These are phyloP conservation scores for Mimosa pudica DNA, from an alignment of 306 rosid species.

Conservation along the genomic window DNA sequence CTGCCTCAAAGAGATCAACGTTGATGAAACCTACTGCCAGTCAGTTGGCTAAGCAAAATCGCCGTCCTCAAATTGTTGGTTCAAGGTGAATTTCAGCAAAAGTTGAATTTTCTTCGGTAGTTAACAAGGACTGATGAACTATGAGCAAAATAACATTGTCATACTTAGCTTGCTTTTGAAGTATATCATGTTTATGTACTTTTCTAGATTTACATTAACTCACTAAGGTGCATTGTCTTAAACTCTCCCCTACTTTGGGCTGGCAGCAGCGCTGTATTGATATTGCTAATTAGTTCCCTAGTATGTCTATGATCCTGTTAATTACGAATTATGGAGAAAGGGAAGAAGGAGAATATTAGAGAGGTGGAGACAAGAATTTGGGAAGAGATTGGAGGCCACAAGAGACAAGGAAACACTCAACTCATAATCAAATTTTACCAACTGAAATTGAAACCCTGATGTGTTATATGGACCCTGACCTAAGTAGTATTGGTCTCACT, in stretches of 20 bases:
- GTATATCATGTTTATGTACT: slow-evolving; percentile 22
- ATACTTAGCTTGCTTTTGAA: slow-evolving; percentile 29
- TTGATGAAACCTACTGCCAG: slow-evolving; percentile 96
- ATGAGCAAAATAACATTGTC: slow-evolving; percentile 9
- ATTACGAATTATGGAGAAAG: too few species aligned
- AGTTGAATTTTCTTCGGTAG: slow-evolving; percentile 17
- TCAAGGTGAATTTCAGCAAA: slow-evolving; percentile 60
- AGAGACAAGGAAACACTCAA: too few species aligned
- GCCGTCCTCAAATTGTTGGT: slow-evolving; percentile 44
- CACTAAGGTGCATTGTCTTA: slow-evolving; percentile 7
- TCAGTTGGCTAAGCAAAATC: slow-evolving; percentile 86
- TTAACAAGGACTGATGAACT: background rate
- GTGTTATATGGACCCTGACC: too few species aligned
- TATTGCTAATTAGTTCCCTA: slow-evolving; percentile 17
- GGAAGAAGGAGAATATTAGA: too few species aligned
- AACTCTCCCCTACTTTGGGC: slow-evolving; percentile 7
- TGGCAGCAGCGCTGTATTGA: slow-evolving; percentile 10
- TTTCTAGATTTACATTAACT: slow-evolving; percentile 21
- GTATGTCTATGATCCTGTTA: slow-evolving; percentile 17
- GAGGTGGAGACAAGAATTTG: too few species aligned
- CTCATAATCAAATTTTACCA: too few species aligned
- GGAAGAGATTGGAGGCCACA: too few species aligned
- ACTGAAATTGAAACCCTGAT: too few species aligned
- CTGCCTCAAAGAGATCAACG: slow-evolving; percentile 64
- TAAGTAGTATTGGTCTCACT: too few species aligned